These are phyloP conservation scores for Scheffersomyces quercinus DNA, from an alignment of 1,139 yeast species.

Conservation along the genomic window DNA sequence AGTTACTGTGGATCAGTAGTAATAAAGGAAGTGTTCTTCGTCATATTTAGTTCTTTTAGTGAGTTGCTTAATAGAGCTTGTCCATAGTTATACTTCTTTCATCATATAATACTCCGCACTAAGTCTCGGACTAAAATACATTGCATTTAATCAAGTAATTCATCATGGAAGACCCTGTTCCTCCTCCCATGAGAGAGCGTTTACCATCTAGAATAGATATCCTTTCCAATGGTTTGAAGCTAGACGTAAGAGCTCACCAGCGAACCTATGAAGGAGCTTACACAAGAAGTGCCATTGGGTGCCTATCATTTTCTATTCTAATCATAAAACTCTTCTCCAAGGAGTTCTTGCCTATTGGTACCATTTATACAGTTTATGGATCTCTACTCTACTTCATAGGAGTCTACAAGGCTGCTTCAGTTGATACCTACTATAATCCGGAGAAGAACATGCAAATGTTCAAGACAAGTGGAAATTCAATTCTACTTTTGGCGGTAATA, in stretches of 20 bases:
- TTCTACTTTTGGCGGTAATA: constrained; percentile 40
- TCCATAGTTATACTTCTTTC: background rate
- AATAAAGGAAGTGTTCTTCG: too few species aligned
- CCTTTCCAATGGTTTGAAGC: constrained; percentile 38
- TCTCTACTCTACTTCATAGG: constrained; percentile 50
- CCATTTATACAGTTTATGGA: constrained; percentile 55
- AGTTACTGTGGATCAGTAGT: too few species aligned
- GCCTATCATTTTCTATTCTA: constrained; percentile 45
- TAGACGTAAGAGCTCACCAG: constrained; percentile 61
- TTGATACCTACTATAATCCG: constrained; percentile 50
- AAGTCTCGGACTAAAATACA: background rate
- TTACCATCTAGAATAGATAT: constrained; percentile 37
- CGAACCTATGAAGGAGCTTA: constrained; percentile 65
- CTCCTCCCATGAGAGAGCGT: constrained; percentile 17
- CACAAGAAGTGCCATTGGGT: constrained; percentile 52
- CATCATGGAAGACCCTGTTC: background rate
- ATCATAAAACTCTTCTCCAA: constrained; percentile 53
- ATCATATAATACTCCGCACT: background rate
- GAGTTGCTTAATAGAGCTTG: background rate
- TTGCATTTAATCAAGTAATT: background rate
- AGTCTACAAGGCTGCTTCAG: constrained; percentile 42
- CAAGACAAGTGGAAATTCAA: constrained; percentile 53
- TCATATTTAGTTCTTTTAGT: background rate
- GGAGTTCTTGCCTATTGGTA: constrained; percentile 55
- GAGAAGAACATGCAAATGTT: constrained; percentile 40